Percentiles rank a stretch among this genome's conserved stretches.
Evolutionary conservation across 129 eudicot species (phyloP).

Genomic region (Mikania micrantha): DNA sequence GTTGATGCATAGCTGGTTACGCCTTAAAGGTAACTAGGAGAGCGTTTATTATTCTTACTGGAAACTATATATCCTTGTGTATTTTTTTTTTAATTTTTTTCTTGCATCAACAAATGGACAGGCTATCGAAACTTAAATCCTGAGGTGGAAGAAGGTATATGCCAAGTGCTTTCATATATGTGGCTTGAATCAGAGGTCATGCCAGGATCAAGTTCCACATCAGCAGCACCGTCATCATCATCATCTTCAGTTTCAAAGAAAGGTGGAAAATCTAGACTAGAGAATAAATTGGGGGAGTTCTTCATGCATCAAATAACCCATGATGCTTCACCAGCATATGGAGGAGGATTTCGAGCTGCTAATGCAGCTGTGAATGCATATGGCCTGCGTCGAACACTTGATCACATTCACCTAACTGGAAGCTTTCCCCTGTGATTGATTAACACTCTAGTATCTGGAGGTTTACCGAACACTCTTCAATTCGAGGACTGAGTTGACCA

Average conservation of each 20-base stretch:
- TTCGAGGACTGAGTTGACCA: constrained; percentile 30
- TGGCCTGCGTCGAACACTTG: constrained; percentile 80
- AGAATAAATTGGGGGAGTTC: constrained; percentile 76
- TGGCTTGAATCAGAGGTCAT: constrained; percentile 97
- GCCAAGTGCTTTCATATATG: constrained; percentile 92
- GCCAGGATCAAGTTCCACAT: constrained; percentile 47
- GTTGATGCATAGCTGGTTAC: constrained; percentile 96
- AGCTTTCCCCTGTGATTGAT: constrained; percentile 49
- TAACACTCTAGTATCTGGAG: background rate
- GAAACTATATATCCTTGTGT: background rate
- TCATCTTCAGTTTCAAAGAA: constrained; percentile 63
- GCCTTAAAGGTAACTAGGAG: constrained; percentile 66
- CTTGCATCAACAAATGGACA: constrained; percentile 32
- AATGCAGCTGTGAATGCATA: constrained; percentile 75
- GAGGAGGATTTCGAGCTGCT: constrained; percentile 88
- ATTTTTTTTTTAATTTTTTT: background rate
- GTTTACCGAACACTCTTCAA: constrained; percentile 8
- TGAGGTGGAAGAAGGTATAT: constrained; percentile 92
- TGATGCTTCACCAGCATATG: constrained; percentile 95
- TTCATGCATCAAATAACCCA: constrained; percentile 89
- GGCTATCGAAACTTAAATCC: constrained; percentile 82
- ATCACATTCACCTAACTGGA: constrained; percentile 78
- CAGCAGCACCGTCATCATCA: constrained; percentile 66
- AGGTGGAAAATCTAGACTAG: constrained; percentile 71
- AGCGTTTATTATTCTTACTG: background rate